A percentile compares a stretch with the other conserved stretches of the same genome.
phyloP scores from a whole-genome alignment of 1,284 basidiomycete species.

The Moesziomyces sp. region DNA sequence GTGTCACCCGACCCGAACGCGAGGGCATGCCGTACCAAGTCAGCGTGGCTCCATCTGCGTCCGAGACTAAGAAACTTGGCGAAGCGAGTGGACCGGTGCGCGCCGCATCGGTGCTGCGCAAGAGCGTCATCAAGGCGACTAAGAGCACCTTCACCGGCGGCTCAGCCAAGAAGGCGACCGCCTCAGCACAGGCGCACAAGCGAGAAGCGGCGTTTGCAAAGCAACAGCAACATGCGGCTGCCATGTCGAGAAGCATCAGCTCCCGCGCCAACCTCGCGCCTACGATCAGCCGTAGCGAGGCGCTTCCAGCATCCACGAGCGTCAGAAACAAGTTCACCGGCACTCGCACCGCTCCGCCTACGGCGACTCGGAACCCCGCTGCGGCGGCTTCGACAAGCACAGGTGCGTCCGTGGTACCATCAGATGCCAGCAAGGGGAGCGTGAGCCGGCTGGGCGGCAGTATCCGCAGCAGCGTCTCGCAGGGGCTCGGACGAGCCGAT shows the following conservation, averaged over 20 bases:
- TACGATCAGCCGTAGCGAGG: background rate
- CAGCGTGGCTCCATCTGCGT: conserved; percentile 15
- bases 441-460: conserved; percentile 23
- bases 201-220: conserved; percentile 24
- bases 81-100: conserved; percentile 5
- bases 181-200: conserved; percentile 12
- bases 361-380: background rate
- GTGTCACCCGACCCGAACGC: conserved; percentile 35
- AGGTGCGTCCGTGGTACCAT: background rate
- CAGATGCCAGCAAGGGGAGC: conserved; percentile 16
- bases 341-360: conserved; percentile 1
- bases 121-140: conserved; percentile 45
- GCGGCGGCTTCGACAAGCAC: conserved; percentile 4
- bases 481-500: conserved; percentile 32
- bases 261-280: conserved; percentile 15
- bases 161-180: conserved; percentile 20
- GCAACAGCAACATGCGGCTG: conserved; percentile 33
- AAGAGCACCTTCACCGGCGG: conserved; percentile 25
- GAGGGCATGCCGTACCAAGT: conserved; percentile 41
- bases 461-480: conserved; percentile 35
- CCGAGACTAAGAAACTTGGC: background rate
- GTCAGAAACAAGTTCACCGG: conserved; percentile 37
- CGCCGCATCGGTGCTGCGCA: conserved; percentile 21
- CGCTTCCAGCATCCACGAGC: conserved; percentile 9
- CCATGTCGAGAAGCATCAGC: conserved; percentile 29